Percentiles rank a stretch among this genome's conserved stretches.
Conservation (phyloP, 495 filamentous ascomycete species). For the Neurospora sp. region DNA sequence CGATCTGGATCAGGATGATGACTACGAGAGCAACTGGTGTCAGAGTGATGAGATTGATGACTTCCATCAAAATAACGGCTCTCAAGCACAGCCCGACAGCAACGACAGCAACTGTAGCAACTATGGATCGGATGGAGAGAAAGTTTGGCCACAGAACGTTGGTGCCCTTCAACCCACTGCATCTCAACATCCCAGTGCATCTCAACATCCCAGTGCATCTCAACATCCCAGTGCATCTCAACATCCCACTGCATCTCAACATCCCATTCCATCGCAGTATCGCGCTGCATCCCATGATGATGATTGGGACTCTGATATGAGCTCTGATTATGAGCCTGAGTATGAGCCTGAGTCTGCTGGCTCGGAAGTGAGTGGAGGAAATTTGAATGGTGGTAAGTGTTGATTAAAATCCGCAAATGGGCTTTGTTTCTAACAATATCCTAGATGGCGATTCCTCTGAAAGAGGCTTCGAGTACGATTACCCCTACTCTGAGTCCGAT, state of each 20-base stretch:
- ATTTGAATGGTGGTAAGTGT: neutral
- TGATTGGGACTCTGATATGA: neutral
- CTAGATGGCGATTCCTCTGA: neutral
- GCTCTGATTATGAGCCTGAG: conserved; percentile 5
- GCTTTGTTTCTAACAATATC: neutral
- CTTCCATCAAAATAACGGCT: conserved; percentile 20
- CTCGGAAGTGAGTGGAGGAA: conserved; percentile 15
- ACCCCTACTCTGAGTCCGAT: neutral
- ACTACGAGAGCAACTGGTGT: neutral
- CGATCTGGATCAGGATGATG: conserved; percentile 1
- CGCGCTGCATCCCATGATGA: neutral
- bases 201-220: neutral
- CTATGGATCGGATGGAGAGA: neutral
- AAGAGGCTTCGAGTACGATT: neutral
- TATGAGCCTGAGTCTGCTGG: conserved; percentile 11
- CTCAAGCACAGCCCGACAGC: neutral
- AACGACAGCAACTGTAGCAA: neutral
- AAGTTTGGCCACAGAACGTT: neutral
- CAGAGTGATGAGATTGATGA: conserved; percentile 13
- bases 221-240: neutral
- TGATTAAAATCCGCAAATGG: neutral
- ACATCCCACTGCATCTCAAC: neutral
- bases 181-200: neutral
- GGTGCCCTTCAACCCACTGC: neutral
- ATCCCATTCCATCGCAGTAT: neutral